Evolutionary conservation across 2,329 filamentous ascomycete species (phyloP), one percentile per base, ranked within the genome.

Genomic region (Hypoxylon rubiginosum): DNA sequence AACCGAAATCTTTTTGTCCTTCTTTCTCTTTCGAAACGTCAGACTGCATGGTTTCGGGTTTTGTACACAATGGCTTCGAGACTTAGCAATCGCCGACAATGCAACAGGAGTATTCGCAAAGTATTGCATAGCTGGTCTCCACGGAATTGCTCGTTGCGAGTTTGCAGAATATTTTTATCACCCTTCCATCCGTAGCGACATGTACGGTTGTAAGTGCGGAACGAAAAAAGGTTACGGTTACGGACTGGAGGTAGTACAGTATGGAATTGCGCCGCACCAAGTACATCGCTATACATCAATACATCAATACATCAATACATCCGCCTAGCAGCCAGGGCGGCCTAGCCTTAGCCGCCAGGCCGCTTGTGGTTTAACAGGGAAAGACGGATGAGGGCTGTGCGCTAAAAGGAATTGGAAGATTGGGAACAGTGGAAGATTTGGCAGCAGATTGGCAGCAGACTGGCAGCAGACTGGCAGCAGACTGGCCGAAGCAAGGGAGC

Each of bases 341-440:
- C 21, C 15, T 17, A 17, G n/a, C 36, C 36, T 41, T 41, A 41
- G n/a, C 36, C 36, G 36, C 36, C 10, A 21, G 34, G n/a, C 36
- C 36, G 36, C 36, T 21, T 43, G 34, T 39, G 39, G 39, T 43
- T 19, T 30, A 30, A n/a, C 15, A 32, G 19, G 36, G 58, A 58
- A 65, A 59, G 62, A 63, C 59, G 62, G 56, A 68, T 36, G 66
- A 68, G 62, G 66, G 66, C 66, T 68, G 52, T 68, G 62, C 58
- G 66, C 51, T 52, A 64, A 36, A 30, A 66, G 58, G 34, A 39
- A 39, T 34, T 34, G 13, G 32, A 13, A 39, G 2, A 34, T 34
- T 34, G 32, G 10, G 62, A 65, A 39, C 28, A 63, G 21, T 24
- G 21, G 21, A 24, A 24, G 21, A 24, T 24, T 62, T 57, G 36